These are phyloP conservation scores for Borovskyia barvae DNA, from an alignment of 208 protist genomes.

Conservation along the genomic window DNA sequence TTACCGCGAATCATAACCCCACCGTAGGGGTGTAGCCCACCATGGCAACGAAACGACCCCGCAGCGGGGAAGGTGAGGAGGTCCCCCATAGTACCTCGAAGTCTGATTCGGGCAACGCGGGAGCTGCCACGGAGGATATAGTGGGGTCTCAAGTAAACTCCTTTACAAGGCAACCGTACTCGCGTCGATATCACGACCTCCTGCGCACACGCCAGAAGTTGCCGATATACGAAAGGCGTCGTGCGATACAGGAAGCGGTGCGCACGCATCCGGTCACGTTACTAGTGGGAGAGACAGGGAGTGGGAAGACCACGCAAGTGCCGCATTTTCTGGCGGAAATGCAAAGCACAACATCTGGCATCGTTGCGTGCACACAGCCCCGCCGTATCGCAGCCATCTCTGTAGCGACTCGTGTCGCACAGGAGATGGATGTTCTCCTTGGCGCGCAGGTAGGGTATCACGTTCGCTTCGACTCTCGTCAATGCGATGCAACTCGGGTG, in stretches of 20 bases:
- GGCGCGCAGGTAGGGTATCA: slow-evolving; percentile 98
- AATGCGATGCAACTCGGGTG: slow-evolving; percentile 92
- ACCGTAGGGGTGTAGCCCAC: too few species aligned
- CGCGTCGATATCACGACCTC: slow-evolving; percentile 42
- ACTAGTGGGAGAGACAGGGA: slow-evolving; percentile 95
- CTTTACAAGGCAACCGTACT: slow-evolving; percentile 55
- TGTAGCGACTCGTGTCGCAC: slow-evolving; percentile 97
- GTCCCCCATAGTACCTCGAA: too few species aligned
- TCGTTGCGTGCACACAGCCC: slow-evolving; percentile 97
- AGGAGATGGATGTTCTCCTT: slow-evolving; percentile 96
- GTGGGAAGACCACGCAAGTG: slow-evolving; percentile 97
- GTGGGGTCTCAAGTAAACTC: too few species aligned
- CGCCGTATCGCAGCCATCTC: slow-evolving; percentile 98
- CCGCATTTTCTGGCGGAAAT: slow-evolving; percentile 90
- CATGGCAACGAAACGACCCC: too few species aligned
- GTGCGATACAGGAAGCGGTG: slow-evolving; percentile 67
- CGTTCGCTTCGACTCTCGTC: slow-evolving; percentile 98
- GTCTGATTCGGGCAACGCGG: too few species aligned
- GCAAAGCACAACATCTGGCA: slow-evolving; percentile 16
- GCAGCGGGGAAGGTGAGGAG: too few species aligned
- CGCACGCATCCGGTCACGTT: slow-evolving; percentile 79
- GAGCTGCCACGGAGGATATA: too few species aligned
- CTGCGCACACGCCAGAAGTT: slow-evolving; percentile 41
- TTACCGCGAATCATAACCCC: too few species aligned
- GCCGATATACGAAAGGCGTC: slow-evolving; percentile 60